Base-by-base conservation (phyloP, 2,329 filamentous ascomycete genomes). In the Colletotrichum limetticola region DNA sequence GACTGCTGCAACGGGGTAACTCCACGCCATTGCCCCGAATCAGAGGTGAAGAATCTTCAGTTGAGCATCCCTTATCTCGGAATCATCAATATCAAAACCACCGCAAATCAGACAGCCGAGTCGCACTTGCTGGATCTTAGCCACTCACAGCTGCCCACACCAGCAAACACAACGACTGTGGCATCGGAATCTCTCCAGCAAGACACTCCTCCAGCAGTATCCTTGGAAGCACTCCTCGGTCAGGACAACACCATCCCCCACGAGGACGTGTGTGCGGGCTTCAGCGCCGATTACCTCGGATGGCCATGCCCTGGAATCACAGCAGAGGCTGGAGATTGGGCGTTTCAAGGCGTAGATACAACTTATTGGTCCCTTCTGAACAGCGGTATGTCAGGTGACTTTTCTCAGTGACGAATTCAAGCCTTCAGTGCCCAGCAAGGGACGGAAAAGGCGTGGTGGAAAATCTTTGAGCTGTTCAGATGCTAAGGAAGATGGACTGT, bases 61-160 rank as follows among this genome's bases (percentile, higher is more conserved):
- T 80, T 88, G 7, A 83, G 82, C 49, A 82, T 88, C 3, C 86
- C 86, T 0, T 87, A 86, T 72, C 78, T 87, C 2, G 86, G 86
- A 28, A 86, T 83, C 1, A 81, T 88, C 55, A 86, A 83, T 71
- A 85, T 88, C 74, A 83, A 68, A 7, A 67, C 49, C 16, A 57
- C 59, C 9, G 59, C 60, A 5, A 58, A 46, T 24, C 67, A 67
- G 28, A 37, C 56, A 9, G 55, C 32, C n/a, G 42, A 53, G 37
- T 28, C 68, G 7, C 58, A 57, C 24, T 30, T 55, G 16, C 37
- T 68, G 14, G 58, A 72, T 22, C 59, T 72, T 1, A 62, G 55
- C 28, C 65, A 74, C 56, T 73, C 70, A 16, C 65, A 73, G 42
- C 56, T 74, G 1, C 64, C 59, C 7, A 72, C 68, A 22, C 72